Evolutionary conservation across 2,329 filamentous ascomycete genomes (phyloP).

Genomic region (Aspergillus tanneri): DNA sequence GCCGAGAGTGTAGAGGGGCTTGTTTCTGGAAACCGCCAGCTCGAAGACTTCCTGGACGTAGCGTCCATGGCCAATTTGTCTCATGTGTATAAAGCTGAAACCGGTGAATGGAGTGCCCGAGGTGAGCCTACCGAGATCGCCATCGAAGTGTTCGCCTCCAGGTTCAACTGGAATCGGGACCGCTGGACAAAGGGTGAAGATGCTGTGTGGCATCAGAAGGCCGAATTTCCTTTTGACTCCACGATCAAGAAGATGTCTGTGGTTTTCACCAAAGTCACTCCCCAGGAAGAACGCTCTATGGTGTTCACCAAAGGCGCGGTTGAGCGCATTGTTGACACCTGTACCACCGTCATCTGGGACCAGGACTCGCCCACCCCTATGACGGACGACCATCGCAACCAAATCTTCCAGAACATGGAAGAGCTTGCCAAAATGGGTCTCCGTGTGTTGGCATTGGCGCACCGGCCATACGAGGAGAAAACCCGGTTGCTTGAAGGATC

Average conservation of each 20-base stretch:
- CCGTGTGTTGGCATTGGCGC: slow-evolving; percentile 65
- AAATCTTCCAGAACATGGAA: slow-evolving; percentile 66
- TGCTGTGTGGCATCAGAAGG: slow-evolving; percentile 55
- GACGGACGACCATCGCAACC: slow-evolving; percentile 52
- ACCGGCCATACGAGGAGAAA: slow-evolving; percentile 21
- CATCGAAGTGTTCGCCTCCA: slow-evolving; percentile 67
- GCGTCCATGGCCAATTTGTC: slow-evolving; percentile 64
- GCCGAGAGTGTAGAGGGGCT: slow-evolving; percentile 31
- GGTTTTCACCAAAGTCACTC: slow-evolving; percentile 49
- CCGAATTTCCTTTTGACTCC: slow-evolving; percentile 70
- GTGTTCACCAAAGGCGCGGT: slow-evolving; percentile 52
- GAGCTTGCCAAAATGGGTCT: slow-evolving; percentile 62
- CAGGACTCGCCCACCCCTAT: slow-evolving; percentile 46
- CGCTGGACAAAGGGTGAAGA: slow-evolving; percentile 49
- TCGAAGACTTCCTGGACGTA: slow-evolving; percentile 58
- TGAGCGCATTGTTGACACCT: slow-evolving; percentile 63
- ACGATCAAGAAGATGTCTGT: slow-evolving; percentile 72
- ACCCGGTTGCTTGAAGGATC: slow-evolving; percentile 22
- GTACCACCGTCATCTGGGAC: slow-evolving; percentile 50
- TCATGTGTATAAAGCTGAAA: slow-evolving; percentile 55
- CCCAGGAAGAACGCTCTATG: slow-evolving; percentile 22
- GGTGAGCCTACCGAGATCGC: slow-evolving; percentile 69
- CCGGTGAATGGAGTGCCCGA: slow-evolving; percentile 57
- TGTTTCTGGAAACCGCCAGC: slow-evolving; percentile 42
- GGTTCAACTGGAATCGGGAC: slow-evolving; percentile 61